Evolutionary conservation across 257 asterid genomes (phyloP).

Genomic region (Plantago elongata): DNA sequence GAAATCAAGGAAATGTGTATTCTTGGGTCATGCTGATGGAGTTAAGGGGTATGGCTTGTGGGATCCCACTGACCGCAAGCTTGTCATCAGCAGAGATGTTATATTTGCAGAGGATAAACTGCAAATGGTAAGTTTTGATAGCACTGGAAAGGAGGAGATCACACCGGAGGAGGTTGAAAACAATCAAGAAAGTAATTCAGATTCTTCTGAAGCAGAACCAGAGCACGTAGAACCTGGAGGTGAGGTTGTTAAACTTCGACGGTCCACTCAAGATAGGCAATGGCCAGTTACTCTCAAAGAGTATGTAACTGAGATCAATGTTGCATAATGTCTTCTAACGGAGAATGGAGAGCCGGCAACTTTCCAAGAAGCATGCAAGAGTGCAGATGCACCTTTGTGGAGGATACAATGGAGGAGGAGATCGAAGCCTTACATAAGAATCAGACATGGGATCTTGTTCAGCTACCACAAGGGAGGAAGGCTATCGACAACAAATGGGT

Average conservation of each 20-base stretch:
- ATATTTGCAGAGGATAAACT: too few relatives aligned
- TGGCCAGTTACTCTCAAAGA: background rate
- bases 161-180: background rate
- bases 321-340: background rate
- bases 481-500: conserved; percentile 9
- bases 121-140: too few relatives aligned
- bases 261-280: background rate
- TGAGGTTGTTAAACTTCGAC: background rate
- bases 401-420: background rate
- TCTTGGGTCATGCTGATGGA: too few relatives aligned
- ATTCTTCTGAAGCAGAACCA: background rate
- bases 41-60: too few relatives aligned
- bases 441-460: conserved; percentile 8
- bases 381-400: background rate
- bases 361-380: background rate
- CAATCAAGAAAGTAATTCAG: background rate
- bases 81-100: too few relatives aligned
- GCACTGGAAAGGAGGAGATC: too few relatives aligned
- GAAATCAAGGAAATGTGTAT: too few relatives aligned
- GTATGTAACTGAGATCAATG: background rate
- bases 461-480: conserved; percentile 5
- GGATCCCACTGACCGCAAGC: too few relatives aligned
- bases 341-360: conserved; percentile 2
- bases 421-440: conserved; percentile 1
- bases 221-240: background rate